Percentiles rank a stretch among this genome's conserved stretches.
phyloP scores from a whole-genome alignment of 1,284 basidiomycete species.

The Tranzscheliella williamsii region DNA sequence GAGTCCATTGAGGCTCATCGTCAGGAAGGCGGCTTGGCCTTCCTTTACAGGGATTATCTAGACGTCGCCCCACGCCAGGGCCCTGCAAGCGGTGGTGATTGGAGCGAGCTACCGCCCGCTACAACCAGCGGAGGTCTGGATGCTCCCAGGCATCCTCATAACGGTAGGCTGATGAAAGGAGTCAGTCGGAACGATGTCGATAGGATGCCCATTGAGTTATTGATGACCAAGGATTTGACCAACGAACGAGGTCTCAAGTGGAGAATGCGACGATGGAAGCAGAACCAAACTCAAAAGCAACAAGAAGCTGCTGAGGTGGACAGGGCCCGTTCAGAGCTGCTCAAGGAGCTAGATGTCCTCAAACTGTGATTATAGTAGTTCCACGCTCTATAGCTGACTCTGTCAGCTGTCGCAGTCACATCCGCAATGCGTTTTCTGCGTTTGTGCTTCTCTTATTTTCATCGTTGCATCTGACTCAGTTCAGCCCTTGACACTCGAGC shows the following conservation, averaged over 20 bases:
- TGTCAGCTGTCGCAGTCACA: not conserved
- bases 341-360: conserved; percentile 49
- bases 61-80: conserved; percentile 51
- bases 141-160: conserved; percentile 11
- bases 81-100: conserved; percentile 50
- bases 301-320: conserved; percentile 10
- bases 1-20: conserved; percentile 33
- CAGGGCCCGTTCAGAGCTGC: conserved; percentile 17
- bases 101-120: conserved; percentile 26
- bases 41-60: conserved; percentile 55
- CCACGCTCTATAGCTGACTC: no score
- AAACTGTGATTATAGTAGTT: no score
- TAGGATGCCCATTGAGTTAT: conserved; percentile 57
- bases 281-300: conserved; percentile 22
- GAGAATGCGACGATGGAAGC: conserved; percentile 53
- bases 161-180: conserved; percentile 24
- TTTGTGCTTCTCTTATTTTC: no score
- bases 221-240: conserved; percentile 54
- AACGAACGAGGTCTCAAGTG: conserved; percentile 54
- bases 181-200: conserved; percentile 47
- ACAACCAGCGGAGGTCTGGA: conserved; percentile 14
- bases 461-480: no score
- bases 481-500: no score
- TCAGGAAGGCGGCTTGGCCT: conserved; percentile 47
- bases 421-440: no score